These are phyloP conservation scores for Novymonas esmeraldas DNA, from an alignment of 208 protist genomes.

Conservation along the genomic window DNA sequence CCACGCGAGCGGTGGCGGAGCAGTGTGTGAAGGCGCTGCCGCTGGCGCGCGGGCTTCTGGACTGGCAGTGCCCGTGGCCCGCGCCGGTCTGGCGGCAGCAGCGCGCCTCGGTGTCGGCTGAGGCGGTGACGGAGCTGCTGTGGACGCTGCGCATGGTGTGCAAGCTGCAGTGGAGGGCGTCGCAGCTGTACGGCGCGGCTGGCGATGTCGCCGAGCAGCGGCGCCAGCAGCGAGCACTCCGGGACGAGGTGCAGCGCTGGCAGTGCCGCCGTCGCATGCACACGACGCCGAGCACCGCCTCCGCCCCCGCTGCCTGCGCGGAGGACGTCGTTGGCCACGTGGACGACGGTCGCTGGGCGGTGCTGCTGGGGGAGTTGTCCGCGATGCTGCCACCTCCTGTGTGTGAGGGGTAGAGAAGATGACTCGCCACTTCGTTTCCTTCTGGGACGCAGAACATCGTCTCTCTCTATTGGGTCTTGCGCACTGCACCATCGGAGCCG, in stretches of 20 bases:
- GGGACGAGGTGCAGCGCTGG: slow-evolving; percentile 30
- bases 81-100: not conserved
- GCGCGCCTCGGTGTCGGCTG: not conserved
- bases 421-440: not conserved
- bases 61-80: slow-evolving; percentile 37
- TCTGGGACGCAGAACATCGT: too few relatives aligned
- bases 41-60: slow-evolving; percentile 23
- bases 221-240: slow-evolving; percentile 11
- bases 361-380: slow-evolving; percentile 15
- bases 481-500: too few relatives aligned
- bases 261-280: slow-evolving; percentile 6
- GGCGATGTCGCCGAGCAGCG: slow-evolving; percentile 19
- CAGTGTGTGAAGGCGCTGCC: slow-evolving; percentile 35
- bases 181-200: slow-evolving; percentile 28
- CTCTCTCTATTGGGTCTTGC: not conserved
- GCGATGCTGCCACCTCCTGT: slow-evolving; percentile 10
- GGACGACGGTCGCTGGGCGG: slow-evolving; percentile 9
- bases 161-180: slow-evolving; percentile 44
- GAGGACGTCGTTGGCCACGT: slow-evolving; percentile 29
- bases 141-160: slow-evolving; percentile 44
- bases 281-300: not conserved
- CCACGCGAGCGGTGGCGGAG: slow-evolving; percentile 15
- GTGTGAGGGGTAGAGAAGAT: too few relatives aligned
- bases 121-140: slow-evolving; percentile 16
- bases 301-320: not conserved